Evolutionary conservation across 2,329 filamentous ascomycete genomes (phyloP).

Genomic region (Fusarium praegraminearum): DNA sequence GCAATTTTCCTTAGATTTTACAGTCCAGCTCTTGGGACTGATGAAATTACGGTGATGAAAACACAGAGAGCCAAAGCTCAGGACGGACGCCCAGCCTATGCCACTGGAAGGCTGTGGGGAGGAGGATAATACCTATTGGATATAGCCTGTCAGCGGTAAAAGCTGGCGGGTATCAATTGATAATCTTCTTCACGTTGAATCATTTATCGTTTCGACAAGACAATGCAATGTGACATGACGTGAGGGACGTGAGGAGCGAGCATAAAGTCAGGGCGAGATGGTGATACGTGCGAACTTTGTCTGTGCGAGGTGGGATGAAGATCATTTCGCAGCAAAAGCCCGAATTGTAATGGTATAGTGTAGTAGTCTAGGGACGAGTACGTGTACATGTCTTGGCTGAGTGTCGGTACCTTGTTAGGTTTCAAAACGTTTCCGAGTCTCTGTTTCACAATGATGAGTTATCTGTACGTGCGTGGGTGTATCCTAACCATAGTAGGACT

Average conservation of each 20-base stretch:
- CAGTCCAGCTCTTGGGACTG: constrained; percentile 45
- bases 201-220: constrained; percentile 8
- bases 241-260: neutral
- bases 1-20: constrained; percentile 38
- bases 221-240: constrained; percentile 6
- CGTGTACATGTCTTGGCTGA: constrained; percentile 23
- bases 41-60: constrained; percentile 49
- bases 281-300: constrained; percentile 21
- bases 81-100: constrained; percentile 13
- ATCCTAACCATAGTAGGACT: neutral
- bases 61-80: constrained; percentile 34
- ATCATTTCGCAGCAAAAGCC: constrained; percentile 36
- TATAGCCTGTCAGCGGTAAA: constrained; percentile 37
- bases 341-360: constrained; percentile 29
- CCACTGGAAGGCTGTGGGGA: constrained; percentile 13
- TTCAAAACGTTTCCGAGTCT: constrained; percentile 28
- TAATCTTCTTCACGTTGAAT: constrained; percentile 37
- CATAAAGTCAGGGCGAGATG: constrained; percentile 24
- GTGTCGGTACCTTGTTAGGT: neutral
- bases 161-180: constrained; percentile 42
- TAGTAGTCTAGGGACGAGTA: neutral
- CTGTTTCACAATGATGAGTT: constrained; percentile 32
- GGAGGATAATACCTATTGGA: constrained; percentile 33
- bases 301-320: constrained; percentile 28
- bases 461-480: neutral